phyloP scores from a whole-genome alignment of 108 stramenopile genomes.

The Fragilaria crotonensis region DNA sequence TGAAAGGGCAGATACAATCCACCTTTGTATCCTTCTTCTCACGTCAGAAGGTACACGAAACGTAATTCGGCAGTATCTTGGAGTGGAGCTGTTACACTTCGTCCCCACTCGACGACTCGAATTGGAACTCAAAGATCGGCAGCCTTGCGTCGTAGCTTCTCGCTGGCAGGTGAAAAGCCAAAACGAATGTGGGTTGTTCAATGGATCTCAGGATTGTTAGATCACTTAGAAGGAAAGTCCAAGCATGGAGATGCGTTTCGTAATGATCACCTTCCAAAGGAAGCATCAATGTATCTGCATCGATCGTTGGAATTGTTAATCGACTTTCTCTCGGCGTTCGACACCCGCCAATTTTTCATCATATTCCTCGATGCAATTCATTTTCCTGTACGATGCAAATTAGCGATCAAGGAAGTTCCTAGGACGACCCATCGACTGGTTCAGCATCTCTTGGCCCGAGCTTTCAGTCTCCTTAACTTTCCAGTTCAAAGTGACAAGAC shows the following conservation, averaged over 20 bases:
- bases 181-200: slow-evolving; percentile 25
- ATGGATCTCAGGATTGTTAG: slow-evolving; percentile 13
- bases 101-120: slow-evolving; percentile 29
- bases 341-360: slow-evolving; percentile 41
- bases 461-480: slow-evolving; percentile 20
- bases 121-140: slow-evolving; percentile 34
- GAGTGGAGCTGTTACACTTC: slow-evolving; percentile 18
- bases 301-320: slow-evolving; percentile 45
- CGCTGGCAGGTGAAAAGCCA: slow-evolving; percentile 8
- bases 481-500: slow-evolving; percentile 23
- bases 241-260: slow-evolving; percentile 14
- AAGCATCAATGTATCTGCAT: slow-evolving; percentile 24
- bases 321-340: slow-evolving; percentile 38
- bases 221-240: slow-evolving; percentile 26
- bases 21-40: background rate
- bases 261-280: slow-evolving; percentile 1
- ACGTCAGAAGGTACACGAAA: background rate
- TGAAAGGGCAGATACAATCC: background rate
- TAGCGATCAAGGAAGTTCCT: slow-evolving; percentile 14
- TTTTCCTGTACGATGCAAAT: slow-evolving; percentile 39
- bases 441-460: slow-evolving; percentile 31
- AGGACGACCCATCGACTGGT: slow-evolving; percentile 27
- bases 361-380: slow-evolving; percentile 41
- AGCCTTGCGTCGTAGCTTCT: slow-evolving; percentile 26
- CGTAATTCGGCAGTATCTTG: background rate